Conservation (phyloP, 768 basidiomycete species). For the Coprinellus micaceus region DNA sequence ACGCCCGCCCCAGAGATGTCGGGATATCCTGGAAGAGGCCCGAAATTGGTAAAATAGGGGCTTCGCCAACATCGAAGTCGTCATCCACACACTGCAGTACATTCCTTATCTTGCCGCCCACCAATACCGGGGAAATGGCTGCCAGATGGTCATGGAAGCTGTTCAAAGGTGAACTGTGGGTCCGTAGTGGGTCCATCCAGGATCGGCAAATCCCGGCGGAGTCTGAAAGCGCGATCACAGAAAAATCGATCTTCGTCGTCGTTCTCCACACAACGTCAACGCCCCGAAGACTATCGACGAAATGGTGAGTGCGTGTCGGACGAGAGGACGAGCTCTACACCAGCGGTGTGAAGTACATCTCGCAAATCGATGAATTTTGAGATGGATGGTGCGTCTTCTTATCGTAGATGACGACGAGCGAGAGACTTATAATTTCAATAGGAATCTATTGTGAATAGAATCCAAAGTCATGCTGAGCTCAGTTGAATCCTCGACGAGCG, state of each 20-base stretch:
- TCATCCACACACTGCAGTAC: no score
- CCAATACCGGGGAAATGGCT: no score
- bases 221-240: no score
- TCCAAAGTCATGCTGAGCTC: conserved; percentile 20
- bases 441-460: conserved; percentile 14
- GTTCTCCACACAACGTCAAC: conserved; percentile 9
- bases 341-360: conserved; percentile 34
- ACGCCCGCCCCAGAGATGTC: no score
- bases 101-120: no score
- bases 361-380: conserved; percentile 17
- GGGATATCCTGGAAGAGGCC: no score
- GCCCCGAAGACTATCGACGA: conserved; percentile 29
- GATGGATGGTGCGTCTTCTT: conserved; percentile 54
- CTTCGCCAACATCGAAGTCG: no score
- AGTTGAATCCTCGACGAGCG: conserved; percentile 18
- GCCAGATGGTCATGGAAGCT: no score
- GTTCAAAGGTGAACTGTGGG: no score
- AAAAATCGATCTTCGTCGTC: conserved; percentile 3
- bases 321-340: conserved; percentile 38
- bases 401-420: conserved; percentile 33
- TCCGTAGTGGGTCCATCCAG: no score
- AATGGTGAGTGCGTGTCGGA: conserved; percentile 49
- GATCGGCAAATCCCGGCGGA: no score
- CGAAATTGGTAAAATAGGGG: no score
- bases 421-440: not conserved